Base-by-base conservation (phyloP, 768 basidiomycete genomes). In the Xanthoconium purpureum region DNA sequence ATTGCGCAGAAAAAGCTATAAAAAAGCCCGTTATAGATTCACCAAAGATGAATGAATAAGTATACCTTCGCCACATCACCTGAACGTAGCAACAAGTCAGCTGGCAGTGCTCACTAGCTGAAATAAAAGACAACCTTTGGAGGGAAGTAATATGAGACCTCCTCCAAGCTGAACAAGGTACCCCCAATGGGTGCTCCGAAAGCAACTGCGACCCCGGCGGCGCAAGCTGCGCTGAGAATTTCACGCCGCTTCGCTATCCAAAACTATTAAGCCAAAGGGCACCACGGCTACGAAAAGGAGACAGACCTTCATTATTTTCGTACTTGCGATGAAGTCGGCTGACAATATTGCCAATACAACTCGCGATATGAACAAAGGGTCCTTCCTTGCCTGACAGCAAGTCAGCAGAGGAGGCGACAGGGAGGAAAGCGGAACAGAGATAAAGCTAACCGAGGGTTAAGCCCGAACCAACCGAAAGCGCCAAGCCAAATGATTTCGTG, bases 131-230 rank as follows among this genome's bases (percentile, higher is more conserved):
- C 5, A 55, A 85, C 89, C 78, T 97, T 97, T 0, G 95, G 89
- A 13, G 96, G 97, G 71, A 98, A 98, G 73, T 91, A 98, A 70
- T 96, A 96, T 5, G 89, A 91, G 7, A 96, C 94, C 71, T 98
- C 96, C 72, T 98, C 96, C 61, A 98, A 74, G 60, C 92, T 92
- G 71, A 96, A 96, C 50, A 96, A 69, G 1, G 91, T 93, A 13
- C 94, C 93, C 24, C 93, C 96, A 45, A 99, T 91, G 1, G 97
- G 97, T 0, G 96, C 95, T 45, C 96, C 96, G 66, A 98, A 98
- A 0, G 95, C 92, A 28, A 98, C 96, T 7, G 96, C 91, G 12
- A 99, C 97, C 30, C 97, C 97, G 24, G 97, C 97, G 7, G 96
- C 97, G 69, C 94, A 92, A 30, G 95, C 94, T 12, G 97, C 97